Base-by-base conservation (phyloP, 2,329 filamentous ascomycete genomes). In the Trichoderma koningiopsis region DNA sequence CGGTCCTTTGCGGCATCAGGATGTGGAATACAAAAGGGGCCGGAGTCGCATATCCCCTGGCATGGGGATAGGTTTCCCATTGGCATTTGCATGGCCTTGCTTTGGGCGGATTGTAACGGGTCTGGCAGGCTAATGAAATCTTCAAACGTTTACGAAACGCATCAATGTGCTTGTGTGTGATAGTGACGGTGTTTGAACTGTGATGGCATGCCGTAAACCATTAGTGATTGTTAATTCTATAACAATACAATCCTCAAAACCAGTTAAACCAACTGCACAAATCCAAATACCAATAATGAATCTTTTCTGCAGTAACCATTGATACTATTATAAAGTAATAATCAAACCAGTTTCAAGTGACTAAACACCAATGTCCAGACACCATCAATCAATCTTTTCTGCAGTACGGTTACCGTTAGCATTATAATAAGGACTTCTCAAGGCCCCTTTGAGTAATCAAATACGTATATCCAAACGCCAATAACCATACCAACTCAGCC, bases 51-150 rank as follows among this genome's bases (percentile, higher is more conserved):
- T 78, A 76, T 78, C 77, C 76, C 78, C 79, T 76, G 78, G 78
- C 74, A 75, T 74, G 77, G 78, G 79, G 77, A 76, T 79, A 77
- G 77, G 69, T 70, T 80, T 80, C 80, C 80, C 78, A 79, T 78
- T 81, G 80, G 82, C 82, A 84, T 83, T 82, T 84, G 81, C 83
- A 84, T 83, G 83, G 81, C 79, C 81, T 81, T 81, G 81, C 81
- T 82, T 82, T 79, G 83, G 82, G 75, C 77, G 77, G 77, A 79
- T 80, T 84, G 80, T 83, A 82, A 83, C 81, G 80, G 80, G 81
- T 82, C 80, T 83, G 81, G 76, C 78, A 80, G 81, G 83, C 83
- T 81, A 84, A 85, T 83, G 81, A 84, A 84, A 82, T 79, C 77
- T 82, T 80, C 78, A 79, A 79, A 79, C 66, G 78, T 79, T 80